A percentile compares a stretch with the other conserved stretches of the same genome.
phyloP scores from a whole-genome alignment of 2,329 filamentous ascomycete species.

The Scorias spongiosa region DNA sequence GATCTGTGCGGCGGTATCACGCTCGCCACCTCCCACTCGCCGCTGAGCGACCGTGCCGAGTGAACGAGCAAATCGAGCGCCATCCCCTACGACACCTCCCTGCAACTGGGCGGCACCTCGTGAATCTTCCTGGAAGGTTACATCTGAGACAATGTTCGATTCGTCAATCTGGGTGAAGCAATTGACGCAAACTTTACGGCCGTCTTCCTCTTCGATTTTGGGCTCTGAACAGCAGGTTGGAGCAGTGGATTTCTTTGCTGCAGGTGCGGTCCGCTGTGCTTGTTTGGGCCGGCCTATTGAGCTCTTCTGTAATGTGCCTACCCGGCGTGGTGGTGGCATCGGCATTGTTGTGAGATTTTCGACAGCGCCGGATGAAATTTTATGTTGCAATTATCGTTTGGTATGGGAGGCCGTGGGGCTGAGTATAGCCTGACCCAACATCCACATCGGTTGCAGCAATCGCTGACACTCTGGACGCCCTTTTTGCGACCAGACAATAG shows the following conservation, averaged over 20 bases:
- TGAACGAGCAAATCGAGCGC: slow-evolving; percentile 62
- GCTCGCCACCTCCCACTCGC: slow-evolving; percentile 32
- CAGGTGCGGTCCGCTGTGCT: background rate
- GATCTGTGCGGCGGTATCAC: slow-evolving; percentile 43
- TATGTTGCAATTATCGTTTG: background rate
- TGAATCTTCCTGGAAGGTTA: slow-evolving; percentile 78
- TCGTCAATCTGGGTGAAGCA: slow-evolving; percentile 78
- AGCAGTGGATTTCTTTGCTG: slow-evolving; percentile 3
- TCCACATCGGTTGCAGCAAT: background rate
- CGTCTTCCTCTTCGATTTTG: slow-evolving; percentile 18
- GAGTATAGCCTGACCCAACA: background rate
- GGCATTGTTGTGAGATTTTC: background rate
- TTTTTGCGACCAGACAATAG: background rate
- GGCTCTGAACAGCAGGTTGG: slow-evolving; percentile 14
- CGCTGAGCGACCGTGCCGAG: slow-evolving; percentile 33
- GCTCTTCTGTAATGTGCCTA: background rate
- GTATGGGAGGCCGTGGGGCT: background rate
- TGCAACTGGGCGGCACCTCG: slow-evolving; percentile 80
- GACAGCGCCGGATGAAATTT: background rate
- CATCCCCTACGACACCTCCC: slow-evolving; percentile 72
- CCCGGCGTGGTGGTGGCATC: background rate
- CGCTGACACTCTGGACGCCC: background rate
- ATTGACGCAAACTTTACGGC: slow-evolving; percentile 50
- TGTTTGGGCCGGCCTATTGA: slow-evolving; percentile 1
- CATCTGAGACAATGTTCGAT: slow-evolving; percentile 79